Evolutionary conservation across 2,329 filamentous ascomycete genomes (phyloP), one percentile per base, ranked within the genome.

Genomic region (Epichloe elymi): DNA sequence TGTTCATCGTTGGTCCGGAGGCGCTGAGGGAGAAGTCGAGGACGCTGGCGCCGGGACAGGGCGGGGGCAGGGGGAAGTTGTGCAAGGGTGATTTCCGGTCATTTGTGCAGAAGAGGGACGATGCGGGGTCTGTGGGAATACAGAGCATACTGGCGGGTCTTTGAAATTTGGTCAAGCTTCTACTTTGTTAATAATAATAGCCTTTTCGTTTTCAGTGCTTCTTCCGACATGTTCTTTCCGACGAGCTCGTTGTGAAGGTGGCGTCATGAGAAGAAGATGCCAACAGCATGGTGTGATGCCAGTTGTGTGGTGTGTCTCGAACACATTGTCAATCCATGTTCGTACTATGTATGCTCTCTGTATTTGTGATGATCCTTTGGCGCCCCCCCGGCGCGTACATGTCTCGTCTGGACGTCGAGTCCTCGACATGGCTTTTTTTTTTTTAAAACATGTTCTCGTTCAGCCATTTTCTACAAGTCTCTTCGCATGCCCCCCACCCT

Each of bases 1-100:
- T 98, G 49, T 98, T 98, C 65, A 95, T 98, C 56, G 88, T 98
- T 61, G 88, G 88, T 2, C 80, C 84, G 11, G 86, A 90, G 66
- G 86, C 86, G 37, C 70, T 90, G 54, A 74, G 80, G 47, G 86
- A 90, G 67, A 77, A 85, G 59, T 77, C 82, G 49, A 73, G 84
- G 51, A 80, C 78, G 53, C 67, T 85, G 53, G 73, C 63, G 55
- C 66, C 65, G 52, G 72, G 61, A 48, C 66, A 58, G 52, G 65
- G 61, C 48, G 68, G 65, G 37, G 69, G 61, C 35, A 73, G 73
- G 79, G 79, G 74, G 62, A 81, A 76, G 65, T 67, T 80, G 61
- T 74, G 70, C 54, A 86, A 82, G 72, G 74, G 79, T 23, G 84
- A 87, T 62, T 83, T 96, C 64, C 84, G 86, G 69, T 82, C 84